Percentiles rank a stretch among this genome's conserved stretches.
Evolutionary conservation across 805 yeast genomes (phyloP).

Genomic region (Naumovozyma castellii): DNA sequence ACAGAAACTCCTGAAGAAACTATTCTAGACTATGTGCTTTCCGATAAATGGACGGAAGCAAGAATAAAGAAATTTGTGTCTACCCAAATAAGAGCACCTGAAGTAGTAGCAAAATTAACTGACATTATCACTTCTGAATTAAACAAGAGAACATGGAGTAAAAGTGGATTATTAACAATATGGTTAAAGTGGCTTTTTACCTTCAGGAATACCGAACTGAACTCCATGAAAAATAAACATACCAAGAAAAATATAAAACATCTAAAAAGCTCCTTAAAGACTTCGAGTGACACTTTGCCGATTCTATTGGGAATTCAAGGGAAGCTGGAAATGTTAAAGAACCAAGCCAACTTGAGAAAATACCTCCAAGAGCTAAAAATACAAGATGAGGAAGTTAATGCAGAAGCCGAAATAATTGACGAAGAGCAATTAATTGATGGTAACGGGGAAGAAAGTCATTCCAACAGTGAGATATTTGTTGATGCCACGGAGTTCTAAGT

Average conservation of each 20-base stretch:
- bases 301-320: slow-evolving; percentile 77
- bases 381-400: slow-evolving; percentile 23
- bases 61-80: slow-evolving; percentile 26
- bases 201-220: slow-evolving; percentile 42
- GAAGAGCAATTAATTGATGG: slow-evolving; percentile 21
- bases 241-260: slow-evolving; percentile 38
- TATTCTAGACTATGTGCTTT: slow-evolving; percentile 17
- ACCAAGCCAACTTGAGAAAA: slow-evolving; percentile 64
- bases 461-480: slow-evolving; percentile 31
- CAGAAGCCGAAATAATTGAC: slow-evolving; percentile 26
- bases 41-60: slow-evolving; percentile 24
- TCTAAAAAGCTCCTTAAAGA: slow-evolving; percentile 47
- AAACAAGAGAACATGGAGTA: slow-evolving; percentile 29
- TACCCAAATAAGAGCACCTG: slow-evolving; percentile 33
- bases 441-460: slow-evolving; percentile 14
- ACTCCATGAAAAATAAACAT: slow-evolving; percentile 26
- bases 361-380: slow-evolving; percentile 33
- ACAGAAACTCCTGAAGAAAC: slow-evolving; percentile 19
- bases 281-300: slow-evolving; percentile 53
- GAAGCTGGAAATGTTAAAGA: slow-evolving; percentile 61
- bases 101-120: slow-evolving; percentile 36
- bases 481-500: slow-evolving; percentile 30
- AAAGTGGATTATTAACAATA: slow-evolving; percentile 24
- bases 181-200: slow-evolving; percentile 83
- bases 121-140: slow-evolving; percentile 39